Evolutionary conservation across 805 yeast species (phyloP).

Genomic region (Metschnikowia henanensis): DNA sequence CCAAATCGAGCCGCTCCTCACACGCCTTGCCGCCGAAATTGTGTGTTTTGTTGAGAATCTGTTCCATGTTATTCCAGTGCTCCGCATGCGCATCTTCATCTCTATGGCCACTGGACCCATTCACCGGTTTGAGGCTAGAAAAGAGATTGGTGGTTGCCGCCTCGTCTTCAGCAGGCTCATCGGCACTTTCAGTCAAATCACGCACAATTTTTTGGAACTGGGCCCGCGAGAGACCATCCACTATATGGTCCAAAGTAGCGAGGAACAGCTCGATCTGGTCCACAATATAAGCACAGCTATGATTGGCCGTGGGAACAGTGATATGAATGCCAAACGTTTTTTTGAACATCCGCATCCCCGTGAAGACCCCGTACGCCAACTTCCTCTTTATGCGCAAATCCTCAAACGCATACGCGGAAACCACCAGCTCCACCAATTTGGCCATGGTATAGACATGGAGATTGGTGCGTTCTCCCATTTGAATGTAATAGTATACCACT

Average conservation of each 20-base stretch:
- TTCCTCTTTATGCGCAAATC: slow-evolving; percentile 56
- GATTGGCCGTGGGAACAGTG: slow-evolving; percentile 52
- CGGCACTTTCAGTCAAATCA: slow-evolving; percentile 1
- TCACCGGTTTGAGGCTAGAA: slow-evolving; percentile 25
- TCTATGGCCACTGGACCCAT: slow-evolving; percentile 25
- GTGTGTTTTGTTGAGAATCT: slow-evolving; percentile 46
- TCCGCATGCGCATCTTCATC: slow-evolving; percentile 16
- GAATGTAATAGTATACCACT: slow-evolving; percentile 53
- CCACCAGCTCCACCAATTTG: slow-evolving; percentile 44
- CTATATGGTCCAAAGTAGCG: slow-evolving; percentile 35
- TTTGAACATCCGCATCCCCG: slow-evolving; percentile 53
- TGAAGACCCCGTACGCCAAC: slow-evolving; percentile 61
- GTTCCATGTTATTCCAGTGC: slow-evolving; percentile 53
- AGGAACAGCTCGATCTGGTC: slow-evolving; percentile 50
- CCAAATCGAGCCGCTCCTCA: slow-evolving; percentile 34
- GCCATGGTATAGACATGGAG: slow-evolving; percentile 38
- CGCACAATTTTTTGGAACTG: slow-evolving; percentile 24
- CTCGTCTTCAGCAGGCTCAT: slow-evolving; percentile 19
- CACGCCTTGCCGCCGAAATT: slow-evolving; percentile 34
- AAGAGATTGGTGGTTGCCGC: slow-evolving; percentile 24
- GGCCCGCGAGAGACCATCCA: slow-evolving; percentile 28
- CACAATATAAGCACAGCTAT: slow-evolving; percentile 41
- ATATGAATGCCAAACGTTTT: slow-evolving; percentile 59
- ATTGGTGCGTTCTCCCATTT: slow-evolving; percentile 51
- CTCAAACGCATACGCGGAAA: slow-evolving; percentile 43